These are phyloP conservation scores for Arthroderma sp. DNA, from an alignment of 2,329 filamentous ascomycete species.

Conservation along the genomic window DNA sequence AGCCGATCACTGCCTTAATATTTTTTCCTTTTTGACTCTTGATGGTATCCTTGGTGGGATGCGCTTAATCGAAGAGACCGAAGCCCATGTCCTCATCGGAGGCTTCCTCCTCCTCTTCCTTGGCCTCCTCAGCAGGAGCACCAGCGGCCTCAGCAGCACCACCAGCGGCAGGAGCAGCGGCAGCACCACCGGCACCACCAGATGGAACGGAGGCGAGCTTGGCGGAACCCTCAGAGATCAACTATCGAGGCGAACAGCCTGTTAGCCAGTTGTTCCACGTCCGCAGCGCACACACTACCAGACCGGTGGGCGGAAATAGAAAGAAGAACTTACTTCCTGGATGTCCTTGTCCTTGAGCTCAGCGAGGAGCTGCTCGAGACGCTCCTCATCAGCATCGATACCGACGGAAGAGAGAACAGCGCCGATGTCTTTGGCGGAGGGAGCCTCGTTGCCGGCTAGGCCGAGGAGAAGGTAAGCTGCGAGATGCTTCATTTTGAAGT, in stretches of 20 bases:
- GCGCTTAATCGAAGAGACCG: conserved; percentile 54
- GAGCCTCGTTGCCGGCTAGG: conserved; percentile 84
- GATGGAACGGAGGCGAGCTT: conserved; percentile 98
- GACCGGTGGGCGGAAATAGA: background rate
- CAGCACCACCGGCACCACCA: conserved; percentile 64
- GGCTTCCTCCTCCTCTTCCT: conserved; percentile 69
- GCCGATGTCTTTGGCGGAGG: conserved; percentile 78
- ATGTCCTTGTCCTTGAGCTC: conserved; percentile 61
- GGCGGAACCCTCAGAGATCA: conserved; percentile 76
- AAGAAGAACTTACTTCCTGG: conserved; percentile 78
- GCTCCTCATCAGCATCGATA: conserved; percentile 82
- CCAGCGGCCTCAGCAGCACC: conserved; percentile 56
- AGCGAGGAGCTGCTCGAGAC: conserved; percentile 71
- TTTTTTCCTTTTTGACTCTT: background rate
- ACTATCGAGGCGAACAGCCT: conserved; percentile 39
- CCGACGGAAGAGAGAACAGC: conserved; percentile 82
- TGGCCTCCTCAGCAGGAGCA: conserved; percentile 50
- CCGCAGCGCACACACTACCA: conserved; percentile 2
- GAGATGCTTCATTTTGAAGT: conserved; percentile 94
- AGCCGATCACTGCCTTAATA: background rate
- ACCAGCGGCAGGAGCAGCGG: conserved; percentile 48
- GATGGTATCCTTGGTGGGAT: background rate
- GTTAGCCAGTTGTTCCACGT: conserved; percentile 18
- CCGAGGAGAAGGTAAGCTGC: conserved; percentile 96
- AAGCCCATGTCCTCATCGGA: conserved; percentile 64